These are phyloP conservation scores for Pleurotus platypus DNA, from an alignment of 768 basidiomycete genomes.

Conservation along the genomic window DNA sequence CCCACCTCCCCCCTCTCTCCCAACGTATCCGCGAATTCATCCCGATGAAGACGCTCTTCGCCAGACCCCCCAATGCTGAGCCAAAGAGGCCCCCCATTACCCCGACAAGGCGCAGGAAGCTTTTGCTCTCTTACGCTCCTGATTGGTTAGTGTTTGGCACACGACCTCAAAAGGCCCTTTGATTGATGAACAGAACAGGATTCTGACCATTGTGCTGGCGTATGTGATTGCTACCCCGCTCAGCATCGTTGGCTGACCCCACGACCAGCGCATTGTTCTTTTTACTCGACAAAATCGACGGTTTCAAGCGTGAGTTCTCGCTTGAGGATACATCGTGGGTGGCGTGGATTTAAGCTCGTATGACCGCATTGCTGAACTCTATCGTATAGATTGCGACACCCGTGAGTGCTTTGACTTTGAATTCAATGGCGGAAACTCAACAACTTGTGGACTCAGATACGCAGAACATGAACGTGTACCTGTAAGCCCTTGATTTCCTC, in stretches of 20 bases:
- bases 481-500: conserved; percentile 34
- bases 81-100: conserved; percentile 22
- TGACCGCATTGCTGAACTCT: conserved; percentile 5
- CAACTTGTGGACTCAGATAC: conserved; percentile 37
- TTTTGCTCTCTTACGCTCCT: conserved; percentile 65
- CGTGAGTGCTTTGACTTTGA: conserved; percentile 26
- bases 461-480: conserved; percentile 78
- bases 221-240: conserved; percentile 29
- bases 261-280: conserved; percentile 54
- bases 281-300: conserved; percentile 59
- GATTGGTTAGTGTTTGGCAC: conserved; percentile 58
- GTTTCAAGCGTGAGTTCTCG: conserved; percentile 78
- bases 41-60: conserved; percentile 24
- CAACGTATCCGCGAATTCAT: conserved; percentile 6
- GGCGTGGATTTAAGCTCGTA: not conserved
- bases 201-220: conserved; percentile 64
- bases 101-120: conserved; percentile 29
- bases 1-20: conserved; percentile 11
- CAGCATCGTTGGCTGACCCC: not conserved
- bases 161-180: not conserved
- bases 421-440: not conserved
- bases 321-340: conserved; percentile 72
- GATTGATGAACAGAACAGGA: conserved; percentile 35
- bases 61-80: conserved; percentile 14
- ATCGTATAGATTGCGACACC: conserved; percentile 31